Evolutionary conservation across 1,284 basidiomycete genomes (phyloP), one percentile per base, ranked within the genome.

Genomic region (Limonomyces culmigenus): DNA sequence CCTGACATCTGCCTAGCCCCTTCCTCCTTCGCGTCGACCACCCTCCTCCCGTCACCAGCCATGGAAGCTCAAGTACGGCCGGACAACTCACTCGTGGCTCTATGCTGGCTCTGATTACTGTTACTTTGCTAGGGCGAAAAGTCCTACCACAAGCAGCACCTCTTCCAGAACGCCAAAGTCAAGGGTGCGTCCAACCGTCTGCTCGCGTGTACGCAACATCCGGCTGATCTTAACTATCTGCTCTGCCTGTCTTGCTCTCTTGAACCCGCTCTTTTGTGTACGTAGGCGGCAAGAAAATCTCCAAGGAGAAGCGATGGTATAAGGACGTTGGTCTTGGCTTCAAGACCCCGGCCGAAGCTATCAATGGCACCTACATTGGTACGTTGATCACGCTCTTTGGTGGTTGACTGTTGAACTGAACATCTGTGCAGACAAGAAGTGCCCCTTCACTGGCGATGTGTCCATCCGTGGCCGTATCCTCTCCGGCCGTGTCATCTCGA

Each of bases 381-480:
- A 54, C 45, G 81, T 65, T n/a, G n/a, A 19, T 29, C 36, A 32
- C 19, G n/a, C 33, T 30, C 14, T 19, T 10, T 19, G 19, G 21
- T 21, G 11, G 12, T 29, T 35, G 12, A 25, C 31, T 29, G 3
- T 20, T 10, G 15, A 16, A 33, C 4, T 29, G 6, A 19, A n/a
- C 29, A 35, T 19, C 20, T 34, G 23, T 33, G 23, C 41, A 89
- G 93, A 99, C 77, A 98, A 98, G 73, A 99, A 99, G 69, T 98
- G 92, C 70, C 92, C 92, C 34, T 96, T 93, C 72, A 92, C 87
- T 48, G 86, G 92, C 46, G 68, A 88, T 47, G 68, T 96, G 51
- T 97, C 95, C 40, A 98, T 99, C 62, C 93, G 95, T 60, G 95
- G 95, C 44, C 93, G 95, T 56, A 97, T 99, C 65, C 67, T 99